A percentile compares a stretch with the other conserved stretches of the same genome.
Evolutionary conservation across 2,329 filamentous ascomycete species (phyloP).

Genomic region (Blastomyces emzantsi): DNA sequence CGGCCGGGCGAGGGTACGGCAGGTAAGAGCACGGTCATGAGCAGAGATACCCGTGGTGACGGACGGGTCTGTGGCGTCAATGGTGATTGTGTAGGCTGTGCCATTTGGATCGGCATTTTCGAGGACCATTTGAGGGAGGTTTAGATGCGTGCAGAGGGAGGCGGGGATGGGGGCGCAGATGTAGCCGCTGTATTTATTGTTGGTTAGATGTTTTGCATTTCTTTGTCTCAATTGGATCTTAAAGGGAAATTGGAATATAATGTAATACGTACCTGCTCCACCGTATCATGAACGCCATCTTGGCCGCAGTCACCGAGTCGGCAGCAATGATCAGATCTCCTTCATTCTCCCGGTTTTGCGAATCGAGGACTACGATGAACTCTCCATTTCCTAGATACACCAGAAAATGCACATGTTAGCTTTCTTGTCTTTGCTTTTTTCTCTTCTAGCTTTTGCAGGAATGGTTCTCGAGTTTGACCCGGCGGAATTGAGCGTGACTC

Average conservation of each 20-base stretch:
- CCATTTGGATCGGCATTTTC: slow-evolving; percentile 70
- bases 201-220: background rate
- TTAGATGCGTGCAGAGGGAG: slow-evolving; percentile 58
- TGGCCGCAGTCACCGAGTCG: slow-evolving; percentile 68
- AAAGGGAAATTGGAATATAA: background rate
- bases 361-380: slow-evolving; percentile 94
- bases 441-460: background rate
- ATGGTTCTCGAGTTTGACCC: background rate
- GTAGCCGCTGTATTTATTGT: slow-evolving; percentile 51
- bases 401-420: slow-evolving; percentile 16
- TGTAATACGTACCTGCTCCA: slow-evolving; percentile 52
- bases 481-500: background rate
- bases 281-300: slow-evolving; percentile 95
- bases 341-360: slow-evolving; percentile 89
- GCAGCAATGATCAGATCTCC: slow-evolving; percentile 96
- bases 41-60: slow-evolving; percentile 87
- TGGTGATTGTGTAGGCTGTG: slow-evolving; percentile 86
- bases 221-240: background rate
- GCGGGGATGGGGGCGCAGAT: slow-evolving; percentile 80
- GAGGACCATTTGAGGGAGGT: slow-evolving; percentile 84
- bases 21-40: slow-evolving; percentile 74
- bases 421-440: background rate
- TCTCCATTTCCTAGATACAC: slow-evolving; percentile 58
- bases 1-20: slow-evolving; percentile 64
- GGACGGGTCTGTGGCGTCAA: slow-evolving; percentile 65